phyloP scores from a whole-genome alignment of 305 asterid genomes.

The Fraxinus nigra region DNA sequence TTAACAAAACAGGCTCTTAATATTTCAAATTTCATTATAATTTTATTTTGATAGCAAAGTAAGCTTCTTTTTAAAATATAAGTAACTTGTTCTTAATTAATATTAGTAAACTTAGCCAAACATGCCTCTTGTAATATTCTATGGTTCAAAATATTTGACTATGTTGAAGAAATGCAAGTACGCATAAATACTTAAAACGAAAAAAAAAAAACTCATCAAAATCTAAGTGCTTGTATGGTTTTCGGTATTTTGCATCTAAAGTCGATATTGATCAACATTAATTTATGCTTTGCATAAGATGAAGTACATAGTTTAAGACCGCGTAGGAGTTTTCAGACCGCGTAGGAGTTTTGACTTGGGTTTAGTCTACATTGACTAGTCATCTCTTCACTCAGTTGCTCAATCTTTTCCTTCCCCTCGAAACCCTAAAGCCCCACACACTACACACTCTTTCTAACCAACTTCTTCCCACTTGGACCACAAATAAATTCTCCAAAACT shows the following conservation, averaged over 20 bases:
- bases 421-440: neutral
- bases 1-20: neutral
- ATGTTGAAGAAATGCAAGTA: neutral
- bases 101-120: neutral
- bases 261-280: neutral
- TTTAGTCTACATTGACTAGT: neutral
- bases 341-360: neutral
- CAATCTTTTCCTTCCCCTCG: neutral
- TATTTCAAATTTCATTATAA: too few relatives aligned
- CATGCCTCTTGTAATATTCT: neutral
- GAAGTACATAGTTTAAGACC: neutral
- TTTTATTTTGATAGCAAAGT: neutral
- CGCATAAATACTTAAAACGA: neutral
- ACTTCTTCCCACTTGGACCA: neutral
- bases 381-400: neutral
- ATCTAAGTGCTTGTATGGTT: too few relatives aligned
- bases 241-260: too few relatives aligned
- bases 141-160: neutral
- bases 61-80: neutral
- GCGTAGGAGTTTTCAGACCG: neutral
- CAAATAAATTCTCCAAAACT: slow-evolving; percentile 5
- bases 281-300: neutral
- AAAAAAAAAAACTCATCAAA: too few relatives aligned
- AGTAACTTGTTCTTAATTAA: neutral
- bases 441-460: neutral